These are phyloP conservation scores for Penicillium sp. DNA, from an alignment of 2,329 filamentous ascomycete genomes.

Conservation along the genomic window DNA sequence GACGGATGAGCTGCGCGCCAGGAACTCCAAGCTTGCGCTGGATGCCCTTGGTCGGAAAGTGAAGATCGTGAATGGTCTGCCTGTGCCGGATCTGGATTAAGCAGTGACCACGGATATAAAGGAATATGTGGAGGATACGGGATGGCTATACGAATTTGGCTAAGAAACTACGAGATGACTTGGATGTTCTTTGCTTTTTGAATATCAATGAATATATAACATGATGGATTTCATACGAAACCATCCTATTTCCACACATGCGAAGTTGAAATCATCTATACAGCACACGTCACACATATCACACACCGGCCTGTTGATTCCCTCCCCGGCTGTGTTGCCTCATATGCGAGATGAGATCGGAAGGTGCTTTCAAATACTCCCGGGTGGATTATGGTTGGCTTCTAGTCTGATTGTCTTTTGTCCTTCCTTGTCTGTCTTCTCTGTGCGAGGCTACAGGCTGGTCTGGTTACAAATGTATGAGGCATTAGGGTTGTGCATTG, in stretches of 20 bases:
- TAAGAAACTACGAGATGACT: not conserved
- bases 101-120: not conserved
- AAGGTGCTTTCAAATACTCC: not conserved
- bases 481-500: not conserved
- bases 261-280: not conserved
- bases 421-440: not conserved
- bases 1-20: conserved; percentile 60
- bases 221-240: not conserved
- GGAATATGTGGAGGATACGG: not conserved
- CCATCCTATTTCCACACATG: not conserved
- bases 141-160: not conserved
- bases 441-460: not conserved
- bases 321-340: not conserved
- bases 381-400: not conserved
- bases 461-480: not conserved
- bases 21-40: conserved; percentile 64
- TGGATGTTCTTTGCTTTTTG: not conserved
- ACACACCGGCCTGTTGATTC: not conserved
- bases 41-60: conserved; percentile 62
- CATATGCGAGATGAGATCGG: not conserved
- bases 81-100: conserved; percentile 23
- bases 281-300: not conserved
- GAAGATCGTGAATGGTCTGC: conserved; percentile 54
- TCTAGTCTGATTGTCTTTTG: not conserved
- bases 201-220: not conserved